Evolutionary conservation across 805 yeast species (phyloP).

Genomic region (Ogataea dorogensis): DNA sequence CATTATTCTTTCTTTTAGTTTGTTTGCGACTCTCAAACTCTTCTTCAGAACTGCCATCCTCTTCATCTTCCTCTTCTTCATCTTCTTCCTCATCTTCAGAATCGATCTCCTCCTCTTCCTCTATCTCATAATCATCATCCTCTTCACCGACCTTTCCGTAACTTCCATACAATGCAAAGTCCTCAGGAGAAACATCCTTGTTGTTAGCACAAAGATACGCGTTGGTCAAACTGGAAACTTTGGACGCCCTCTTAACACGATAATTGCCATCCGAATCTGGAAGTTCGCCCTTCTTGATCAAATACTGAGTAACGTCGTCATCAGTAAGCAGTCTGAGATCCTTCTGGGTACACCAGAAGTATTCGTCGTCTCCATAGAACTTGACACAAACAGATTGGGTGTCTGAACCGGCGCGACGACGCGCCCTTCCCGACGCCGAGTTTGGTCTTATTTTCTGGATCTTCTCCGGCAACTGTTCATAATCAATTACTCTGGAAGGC

Average conservation of each 20-base stretch:
- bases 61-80: slow-evolving; percentile 9
- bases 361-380: slow-evolving; percentile 70
- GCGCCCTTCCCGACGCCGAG: slow-evolving; percentile 28
- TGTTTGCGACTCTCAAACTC: slow-evolving; percentile 3
- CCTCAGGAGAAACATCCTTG: slow-evolving; percentile 48
- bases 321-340: slow-evolving; percentile 49
- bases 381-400: slow-evolving; percentile 46
- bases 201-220: slow-evolving; percentile 32
- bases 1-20: slow-evolving; percentile 22
- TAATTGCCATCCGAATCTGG: slow-evolving; percentile 35
- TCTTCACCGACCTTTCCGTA: slow-evolving; percentile 32
- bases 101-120: slow-evolving; percentile 29
- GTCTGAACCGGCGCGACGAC: slow-evolving; percentile 16
- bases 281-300: slow-evolving; percentile 29
- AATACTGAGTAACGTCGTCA: slow-evolving; percentile 39
- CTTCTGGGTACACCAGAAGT: slow-evolving; percentile 57
- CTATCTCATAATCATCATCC: slow-evolving; percentile 29
- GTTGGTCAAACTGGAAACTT: slow-evolving; percentile 26
- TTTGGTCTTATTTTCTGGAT: slow-evolving; percentile 52
- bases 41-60: slow-evolving; percentile 7
- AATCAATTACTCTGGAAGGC: slow-evolving; percentile 82
- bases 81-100: slow-evolving; percentile 9
- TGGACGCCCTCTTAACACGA: slow-evolving; percentile 55
- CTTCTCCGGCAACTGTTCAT: slow-evolving; percentile 55
- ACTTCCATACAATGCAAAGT: slow-evolving; percentile 41